Evolutionary conservation across 2,329 filamentous ascomycete genomes (phyloP), one percentile per base, ranked within the genome.

Genomic region (Stachybotrys echinatus): DNA sequence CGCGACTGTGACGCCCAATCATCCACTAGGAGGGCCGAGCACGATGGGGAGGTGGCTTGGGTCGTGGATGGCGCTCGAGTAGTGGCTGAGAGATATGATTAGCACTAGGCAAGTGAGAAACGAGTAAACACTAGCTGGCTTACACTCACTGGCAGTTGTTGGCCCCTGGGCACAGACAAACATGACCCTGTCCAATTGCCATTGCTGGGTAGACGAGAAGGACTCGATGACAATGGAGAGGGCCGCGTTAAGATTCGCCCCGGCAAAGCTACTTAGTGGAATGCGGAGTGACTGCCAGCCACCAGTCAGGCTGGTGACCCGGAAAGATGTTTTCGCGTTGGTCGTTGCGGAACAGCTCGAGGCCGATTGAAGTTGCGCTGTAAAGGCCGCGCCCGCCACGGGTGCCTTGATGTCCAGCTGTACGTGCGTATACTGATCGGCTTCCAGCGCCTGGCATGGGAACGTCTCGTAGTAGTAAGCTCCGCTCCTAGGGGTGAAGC

Each of bases 1-100:
- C 80, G 77, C 6, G 80, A 84, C 60, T 84, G 81, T 8, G 80
- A 84, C 48, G 71, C 72, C 74, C 77, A 84, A 65, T 84, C 81
- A 54, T 84, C 81, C 48, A 84, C 71, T 22, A 80, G 59, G 6
- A 79, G 63, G 34, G 67, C 61, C 12, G 65, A 62, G 58, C 76
- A 80, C 1, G 54, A 52, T 31, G 52, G 48, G 21, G 54, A 23
- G 23, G 49, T 31, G 23, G 50, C 22, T n/a, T 3, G 17, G n/a
- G 22, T 52, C 20, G 23, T 49, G 23, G 50, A 46, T 48, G 52
- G 40, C 31, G 22, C 38, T 39, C 50, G 44, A 12, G 47, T 50
- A 18, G 48, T 45, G 5, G 27, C n/a, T 43, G 6, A 58, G 46
- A 47, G 34, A 12, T n/a, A 39, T 42, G 3, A 20, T 55, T 6